Evolutionary conservation across 169 alveolate genomes (phyloP), one percentile per base, ranked within the genome.

Genomic region (Plasmodium chabaudi): DNA sequence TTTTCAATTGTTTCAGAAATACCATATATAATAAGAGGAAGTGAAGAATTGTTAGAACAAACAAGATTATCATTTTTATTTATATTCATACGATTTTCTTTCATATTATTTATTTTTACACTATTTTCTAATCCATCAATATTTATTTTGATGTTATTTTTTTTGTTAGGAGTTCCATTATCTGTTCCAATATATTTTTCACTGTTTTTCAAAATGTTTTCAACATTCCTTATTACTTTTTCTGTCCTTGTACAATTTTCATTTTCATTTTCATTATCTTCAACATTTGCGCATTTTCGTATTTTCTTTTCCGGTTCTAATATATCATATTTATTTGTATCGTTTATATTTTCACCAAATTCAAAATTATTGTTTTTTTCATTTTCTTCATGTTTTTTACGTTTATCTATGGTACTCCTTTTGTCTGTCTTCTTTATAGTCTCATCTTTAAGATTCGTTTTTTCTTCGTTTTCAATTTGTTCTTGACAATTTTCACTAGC

Each of bases 21-120:
- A 0, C 75, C 88, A 53, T 63, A 47, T 9, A 77, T 51, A 46
- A 77, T 77, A 7, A 77, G 21, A 27, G 75, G 69, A 39, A 77
- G 75, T 9, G 88, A 64, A 1, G 88, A 63, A 56, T 19, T 51
- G 7, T 12, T 25, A 21, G 1, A 49, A 12, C 7, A 44, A 21
- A 71, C 25, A 6, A 23, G 56, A 12, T 9, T 42, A 17, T 23
- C 9, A 19, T 13, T 53, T n/a, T 71, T 6, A 10, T 6, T 39
- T 34, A 10, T 44, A 5, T 51, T 71, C 19, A 39, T 17, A 1
- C 0, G 4, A 57, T 10, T n/a, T 71, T 60, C 12, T 12, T n/a
- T 42, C 21, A 7, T 10, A 6, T 17, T 25, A 49, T 42, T 42
- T 42, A 17, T 51, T 17, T n/a, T 2, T 23, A 17, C 3, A n/a